Evolutionary conservation across 441 rosid genomes (phyloP), one percentile per base, ranked within the genome.

Genomic region (Populus hybrid): DNA sequence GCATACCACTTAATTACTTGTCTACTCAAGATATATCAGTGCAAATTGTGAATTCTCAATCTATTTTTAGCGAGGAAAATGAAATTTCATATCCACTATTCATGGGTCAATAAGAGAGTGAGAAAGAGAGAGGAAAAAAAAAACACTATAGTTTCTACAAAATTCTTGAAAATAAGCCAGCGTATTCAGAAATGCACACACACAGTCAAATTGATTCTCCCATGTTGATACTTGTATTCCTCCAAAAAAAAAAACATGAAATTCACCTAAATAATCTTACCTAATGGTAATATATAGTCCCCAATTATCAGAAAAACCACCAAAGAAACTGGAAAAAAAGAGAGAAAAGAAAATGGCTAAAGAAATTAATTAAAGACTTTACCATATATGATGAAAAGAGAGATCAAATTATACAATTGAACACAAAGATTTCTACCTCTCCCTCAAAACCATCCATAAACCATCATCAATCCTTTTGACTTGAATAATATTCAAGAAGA

Each of bases 361-460:
- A 56, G 69, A 72, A 72, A 59, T 28, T 36, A 78, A 77, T 45
- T 21, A 66, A 70, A 75, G 76, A 75, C 80, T 83, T 84, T 56
- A 84, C 78, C 82, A 83, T 77, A 35, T 72, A 79, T 78, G 67
- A 81, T 69, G 79, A 69, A 78, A 79, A 82, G 79, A 80, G 79
- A 80, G 80, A 86, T 81, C 82, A 84, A 82, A 89, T 85, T 87
- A 83, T 86, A 88, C 86, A 88, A 79, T 83, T 85, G 80, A 77
- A 82, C 56, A 38, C 82, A 83, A 84, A 77, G 77, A 81, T 76
- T 76, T 77, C 82, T 77, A 76, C 70, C 75, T 78, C 73, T 66
- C 64, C 59, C 68, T 70, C 81, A 72, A 71, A 73, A 69, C 31
- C 76, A 56, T 63, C 75, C 80, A 86, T 69, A 56, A 73, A 69